These are phyloP conservation scores for Neonectria coccinea DNA, from an alignment of 2,329 filamentous ascomycete genomes.

Conservation along the genomic window DNA sequence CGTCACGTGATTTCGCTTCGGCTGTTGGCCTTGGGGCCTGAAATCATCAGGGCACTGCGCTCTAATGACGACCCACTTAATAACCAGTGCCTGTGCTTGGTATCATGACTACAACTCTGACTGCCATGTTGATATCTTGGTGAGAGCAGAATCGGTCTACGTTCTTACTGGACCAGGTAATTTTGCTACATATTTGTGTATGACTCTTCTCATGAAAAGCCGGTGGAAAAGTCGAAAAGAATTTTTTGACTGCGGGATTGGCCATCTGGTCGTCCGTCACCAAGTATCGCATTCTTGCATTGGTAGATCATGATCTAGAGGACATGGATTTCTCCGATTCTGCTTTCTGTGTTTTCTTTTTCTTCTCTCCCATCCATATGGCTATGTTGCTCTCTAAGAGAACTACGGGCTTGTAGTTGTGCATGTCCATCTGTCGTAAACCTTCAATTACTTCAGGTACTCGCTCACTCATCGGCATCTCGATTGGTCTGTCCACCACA, in stretches of 20 bases:
- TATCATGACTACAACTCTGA: neutral
- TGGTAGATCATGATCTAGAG: neutral
- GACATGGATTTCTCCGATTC: neutral
- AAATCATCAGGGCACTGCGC: neutral
- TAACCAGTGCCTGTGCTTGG: neutral
- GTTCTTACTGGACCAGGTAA: neutral
- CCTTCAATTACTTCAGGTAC: neutral
- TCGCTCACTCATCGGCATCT: neutral
- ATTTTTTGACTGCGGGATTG: neutral
- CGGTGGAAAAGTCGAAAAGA: neutral
- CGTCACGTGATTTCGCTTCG: conserved; percentile 36
- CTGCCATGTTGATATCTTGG: neutral
- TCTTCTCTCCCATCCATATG: neutral
- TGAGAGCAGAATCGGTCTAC: neutral
- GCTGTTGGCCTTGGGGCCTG: conserved; percentile 8
- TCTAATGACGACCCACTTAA: neutral
- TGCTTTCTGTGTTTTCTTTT: neutral
- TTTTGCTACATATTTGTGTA: neutral
- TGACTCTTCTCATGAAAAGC: neutral
- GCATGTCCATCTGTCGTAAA: neutral
- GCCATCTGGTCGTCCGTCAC: too few species aligned
- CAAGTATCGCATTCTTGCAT: too few species aligned
- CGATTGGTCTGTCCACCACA: neutral
- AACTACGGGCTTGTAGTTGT: neutral
- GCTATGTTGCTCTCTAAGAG: neutral